phyloP scores from a whole-genome alignment of 352 stramenopile species.

The Phytophthora macrochlamydospora region DNA sequence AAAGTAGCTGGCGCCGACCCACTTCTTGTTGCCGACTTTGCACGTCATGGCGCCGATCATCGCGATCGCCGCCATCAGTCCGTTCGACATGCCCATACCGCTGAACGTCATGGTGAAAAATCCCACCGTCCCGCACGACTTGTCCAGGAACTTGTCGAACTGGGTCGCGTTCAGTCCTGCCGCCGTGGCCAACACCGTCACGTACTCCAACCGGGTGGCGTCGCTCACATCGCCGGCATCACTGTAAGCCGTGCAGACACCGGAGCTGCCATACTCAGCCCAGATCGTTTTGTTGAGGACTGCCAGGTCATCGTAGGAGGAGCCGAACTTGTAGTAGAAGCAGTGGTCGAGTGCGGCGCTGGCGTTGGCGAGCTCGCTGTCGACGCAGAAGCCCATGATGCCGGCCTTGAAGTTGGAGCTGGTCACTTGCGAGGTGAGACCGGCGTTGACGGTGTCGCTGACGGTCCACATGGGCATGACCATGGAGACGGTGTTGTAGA shows the following conservation, averaged over 20 bases:
- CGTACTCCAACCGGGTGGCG: conserved; percentile 34
- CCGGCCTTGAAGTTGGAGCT: conserved; percentile 28
- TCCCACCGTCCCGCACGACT: conserved; percentile 52
- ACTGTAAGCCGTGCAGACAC: conserved; percentile 54
- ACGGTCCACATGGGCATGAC: conserved; percentile 19
- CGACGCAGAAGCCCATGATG: conserved; percentile 42
- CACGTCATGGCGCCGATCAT: conserved; percentile 65
- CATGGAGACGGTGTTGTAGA: conserved; percentile 25
- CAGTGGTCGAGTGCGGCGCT: conserved; percentile 51
- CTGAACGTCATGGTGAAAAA: conserved; percentile 48
- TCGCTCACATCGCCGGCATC: conserved; percentile 33
- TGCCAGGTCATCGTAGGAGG: conserved; percentile 44
- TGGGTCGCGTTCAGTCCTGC: conserved; percentile 47
- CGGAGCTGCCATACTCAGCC: conserved; percentile 50
- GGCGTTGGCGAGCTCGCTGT: conserved; percentile 49
- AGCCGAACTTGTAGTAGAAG: conserved; percentile 67
- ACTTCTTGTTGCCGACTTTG: conserved; percentile 26
- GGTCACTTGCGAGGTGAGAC: conserved; percentile 11
- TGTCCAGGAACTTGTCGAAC: conserved; percentile 66
- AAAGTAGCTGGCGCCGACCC: conserved; percentile 23
- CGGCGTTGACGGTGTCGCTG: conserved; percentile 23
- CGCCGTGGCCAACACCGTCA: conserved; percentile 35
- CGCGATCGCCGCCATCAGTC: conserved; percentile 50
- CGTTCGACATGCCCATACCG: conserved; percentile 41
- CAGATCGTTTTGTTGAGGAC: conserved; percentile 32